Percentiles rank a stretch among this genome's conserved stretches.
These are phyloP conservation scores for Aspergillus udagawae DNA, from an alignment of 2,329 filamentous ascomycete genomes.

Conservation along the genomic window DNA sequence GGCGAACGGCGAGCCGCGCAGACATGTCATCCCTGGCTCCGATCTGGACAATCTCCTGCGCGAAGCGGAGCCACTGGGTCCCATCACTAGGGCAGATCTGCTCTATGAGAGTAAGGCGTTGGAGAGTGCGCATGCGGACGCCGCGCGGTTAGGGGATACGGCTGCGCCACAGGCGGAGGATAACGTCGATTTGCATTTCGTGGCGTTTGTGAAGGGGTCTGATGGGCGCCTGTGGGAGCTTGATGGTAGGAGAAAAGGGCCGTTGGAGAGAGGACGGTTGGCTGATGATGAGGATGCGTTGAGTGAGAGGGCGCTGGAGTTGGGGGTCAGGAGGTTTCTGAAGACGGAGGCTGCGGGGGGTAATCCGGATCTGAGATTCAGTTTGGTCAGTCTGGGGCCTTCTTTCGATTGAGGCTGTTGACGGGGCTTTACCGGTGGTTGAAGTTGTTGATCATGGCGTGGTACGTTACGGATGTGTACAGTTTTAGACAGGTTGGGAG, in stretches of 20 bases:
- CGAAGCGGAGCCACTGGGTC: constrained; percentile 66
- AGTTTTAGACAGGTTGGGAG: neutral
- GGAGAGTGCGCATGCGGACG: constrained; percentile 72
- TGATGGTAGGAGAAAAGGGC: constrained; percentile 70
- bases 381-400: constrained; percentile 57
- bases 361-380: constrained; percentile 57
- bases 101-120: constrained; percentile 73
- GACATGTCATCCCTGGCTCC: constrained; percentile 53
- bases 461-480: neutral
- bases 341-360: constrained; percentile 55
- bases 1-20: constrained; percentile 67
- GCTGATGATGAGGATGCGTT: constrained; percentile 64
- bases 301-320: constrained; percentile 67
- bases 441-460: neutral
- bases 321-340: constrained; percentile 63
- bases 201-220: constrained; percentile 79
- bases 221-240: constrained; percentile 76
- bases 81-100: constrained; percentile 63
- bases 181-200: constrained; percentile 89
- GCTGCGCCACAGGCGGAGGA: constrained; percentile 72
- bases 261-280: constrained; percentile 63
- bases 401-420: constrained; percentile 44
- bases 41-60: constrained; percentile 56
- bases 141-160: constrained; percentile 75
- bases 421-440: no score